Base-by-base conservation (phyloP, 805 yeast genomes). In the Alloascoidea africana region DNA sequence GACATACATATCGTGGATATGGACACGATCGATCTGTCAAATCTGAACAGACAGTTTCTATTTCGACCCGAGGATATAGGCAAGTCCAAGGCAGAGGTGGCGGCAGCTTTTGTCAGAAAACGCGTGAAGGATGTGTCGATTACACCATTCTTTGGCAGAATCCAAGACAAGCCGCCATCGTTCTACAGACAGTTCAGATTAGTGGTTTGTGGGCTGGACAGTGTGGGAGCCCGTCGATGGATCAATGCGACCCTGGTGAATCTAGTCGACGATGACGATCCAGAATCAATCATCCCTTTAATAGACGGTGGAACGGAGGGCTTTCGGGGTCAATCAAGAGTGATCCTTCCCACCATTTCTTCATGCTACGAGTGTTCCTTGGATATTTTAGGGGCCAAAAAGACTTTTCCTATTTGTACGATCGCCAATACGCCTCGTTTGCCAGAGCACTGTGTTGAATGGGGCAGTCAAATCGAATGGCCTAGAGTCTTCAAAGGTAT, bases 281-380 rank as follows among this genome's bases (percentile, higher is more conserved):
- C 67, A 11, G 64, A 60, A 11, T 55, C 63, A 2, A 54, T 72
- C 14, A 72, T 74, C 34, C 85, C 86, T 0, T 54, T 89, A 51
- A 73, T 91, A 13, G 98, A 89, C 53, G 96, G 96, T 3, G 98
- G 96, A 2, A 81, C 95, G 0, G 97, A 89, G 52, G 96, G 96
- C 0, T 79, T 89, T 50, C 70, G 81, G 45, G 98, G 98, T 2
- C 95, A 89, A 49, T 70, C 86, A 11, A 75, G 94, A 48, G 79
- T 85, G 11, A 85, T 89, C 30, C 57, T 86, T 14, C 97, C 98
- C 1, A 74, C 84, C 0, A 56, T 85, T 18, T 73, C 89, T 0
- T 80, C 96, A 0, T 89, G 98, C 57, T 89, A 84, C 60, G 97
- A 89, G 53, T 89, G 98, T 50, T 81, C 94, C 3, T 60, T 83